Evolutionary conservation across 169 alveolate species (phyloP).

Genomic region (Babesia sp.): DNA sequence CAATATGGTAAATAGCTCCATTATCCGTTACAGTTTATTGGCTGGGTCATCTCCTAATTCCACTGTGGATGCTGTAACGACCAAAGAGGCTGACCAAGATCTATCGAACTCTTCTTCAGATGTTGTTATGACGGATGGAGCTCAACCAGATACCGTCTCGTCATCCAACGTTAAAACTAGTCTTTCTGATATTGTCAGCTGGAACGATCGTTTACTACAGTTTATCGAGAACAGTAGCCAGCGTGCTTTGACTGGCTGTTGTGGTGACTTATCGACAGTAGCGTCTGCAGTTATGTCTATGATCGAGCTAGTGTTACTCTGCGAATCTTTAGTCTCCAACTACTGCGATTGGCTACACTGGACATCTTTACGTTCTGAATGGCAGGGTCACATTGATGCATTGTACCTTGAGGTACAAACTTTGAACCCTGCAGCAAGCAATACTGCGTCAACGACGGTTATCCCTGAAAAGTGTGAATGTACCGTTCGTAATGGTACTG

Average conservation of each 20-base stretch:
- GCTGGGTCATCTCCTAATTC: background rate
- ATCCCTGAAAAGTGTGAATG: slow-evolving; percentile 1
- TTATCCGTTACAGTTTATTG: background rate
- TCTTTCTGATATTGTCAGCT: background rate
- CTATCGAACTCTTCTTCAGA: background rate
- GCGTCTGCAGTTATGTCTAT: background rate
- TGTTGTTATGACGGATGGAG: background rate
- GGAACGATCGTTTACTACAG: background rate
- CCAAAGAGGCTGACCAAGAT: background rate
- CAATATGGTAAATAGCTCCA: background rate
- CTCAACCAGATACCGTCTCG: background rate
- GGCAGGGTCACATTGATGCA: background rate
- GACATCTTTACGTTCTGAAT: background rate
- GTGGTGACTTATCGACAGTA: slow-evolving; percentile 5
- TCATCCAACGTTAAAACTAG: background rate
- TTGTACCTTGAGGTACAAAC: slow-evolving; percentile 1
- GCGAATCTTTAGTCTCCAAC: background rate
- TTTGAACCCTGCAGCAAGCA: background rate
- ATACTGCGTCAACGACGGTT: background rate
- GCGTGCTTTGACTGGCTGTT: slow-evolving; percentile 3
- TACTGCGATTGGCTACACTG: slow-evolving; percentile 19
- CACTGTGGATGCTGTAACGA: background rate
- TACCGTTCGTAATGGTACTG: background rate
- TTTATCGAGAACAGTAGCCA: background rate
- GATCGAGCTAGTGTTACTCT: background rate